Base-by-base conservation (phyloP, 305 asterid species). In the Fraxinus albicans region DNA sequence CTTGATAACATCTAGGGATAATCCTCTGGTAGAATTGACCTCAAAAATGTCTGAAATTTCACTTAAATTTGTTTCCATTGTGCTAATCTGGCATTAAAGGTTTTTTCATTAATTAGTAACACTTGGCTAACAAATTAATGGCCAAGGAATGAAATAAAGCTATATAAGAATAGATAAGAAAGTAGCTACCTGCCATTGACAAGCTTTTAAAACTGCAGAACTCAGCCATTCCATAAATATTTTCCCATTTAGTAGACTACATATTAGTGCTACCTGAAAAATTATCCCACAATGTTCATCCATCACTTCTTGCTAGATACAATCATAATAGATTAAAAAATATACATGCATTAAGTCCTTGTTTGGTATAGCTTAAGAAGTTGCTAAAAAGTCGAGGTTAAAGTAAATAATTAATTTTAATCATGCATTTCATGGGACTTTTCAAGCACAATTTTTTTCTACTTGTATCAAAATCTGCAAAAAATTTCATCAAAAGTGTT, bases 171-270 rank as follows among this genome's bases (percentile, higher is more conserved):
- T 19, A 73, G 31, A 36, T 3, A 8, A 21, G 12, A 8, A 21
- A 55, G 25, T 17, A 82, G 69, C 27, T 87, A 92, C 99, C 90
- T 94, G 99, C 98, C 98, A 96, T 77, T 91, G 98, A 75, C 94
- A 96, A 55, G 99, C 99, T 87, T 94, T 93, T 44, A 94, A 90
- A 67, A 96, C 94, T 17, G 98, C 98, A 74, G 97, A 97, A 35
- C 96, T 90, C 83, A 96, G 98, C 99, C 98, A 96, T 83, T 96
- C 99, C 98, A 91, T 94, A 86, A 93, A 94, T 86, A 93, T 90
- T 91, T 94, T 94, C 81, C 98, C 99, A 73, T 96, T 90, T 58
- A 94, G 92, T 82, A 94, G 92, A 83, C 99, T 96, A 73, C 93
- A 85, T 82, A 96, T 84, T 13, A 96, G 87, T 34, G 98, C 98